Base-by-base conservation (phyloP, 345 rosid species). In the Syzygium jambos region DNA sequence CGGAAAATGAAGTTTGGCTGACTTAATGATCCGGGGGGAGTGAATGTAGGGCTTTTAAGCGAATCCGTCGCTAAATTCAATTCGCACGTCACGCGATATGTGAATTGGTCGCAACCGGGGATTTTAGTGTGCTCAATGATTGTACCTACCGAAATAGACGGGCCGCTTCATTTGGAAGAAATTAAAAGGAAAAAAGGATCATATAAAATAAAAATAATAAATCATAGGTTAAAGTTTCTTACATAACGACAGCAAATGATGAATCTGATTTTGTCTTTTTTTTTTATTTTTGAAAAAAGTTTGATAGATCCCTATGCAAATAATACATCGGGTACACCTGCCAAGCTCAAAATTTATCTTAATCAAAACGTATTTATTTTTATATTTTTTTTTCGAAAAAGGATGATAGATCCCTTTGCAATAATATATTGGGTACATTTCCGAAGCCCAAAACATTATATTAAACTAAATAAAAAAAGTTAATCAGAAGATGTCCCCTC, bases 31-130 rank as follows among this genome's bases (percentile, higher is more conserved):
- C 27, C 1, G 29, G 30, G 27, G 27, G 65, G 7, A 59, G 65
- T 5, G 65, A 11, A 59, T 11, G 65, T 25, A 27, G 11, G 3
- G 7, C 65, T 59, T 59, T 59, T 59, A 59, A 5, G 30, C 27
- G 30, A 14, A 59, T 27, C 30, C 7, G 11, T 27, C 2, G 1
- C 63, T 23, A 57, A 57, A 12, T 57, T 22, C 25, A 57, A 57
- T 57, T 57, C 1, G 3, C 16, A 27, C 3, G 12, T 59, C 16
- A 27, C 0, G 1, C 1, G 2, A 27, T 27, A 11, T 11, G 30
- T 59, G 22, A 29, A 29, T 29, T 7, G 38, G 21, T 29, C 1
- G 41, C 1, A 34, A 38, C 9, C 46, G 46, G 46, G 46, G 2
- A 65, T 65, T 17, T 65, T 29, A 29, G 21, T 29, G 15, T 65